phyloP scores from a whole-genome alignment of 2,329 filamentous ascomycete species.

The Penicillium sp. region DNA sequence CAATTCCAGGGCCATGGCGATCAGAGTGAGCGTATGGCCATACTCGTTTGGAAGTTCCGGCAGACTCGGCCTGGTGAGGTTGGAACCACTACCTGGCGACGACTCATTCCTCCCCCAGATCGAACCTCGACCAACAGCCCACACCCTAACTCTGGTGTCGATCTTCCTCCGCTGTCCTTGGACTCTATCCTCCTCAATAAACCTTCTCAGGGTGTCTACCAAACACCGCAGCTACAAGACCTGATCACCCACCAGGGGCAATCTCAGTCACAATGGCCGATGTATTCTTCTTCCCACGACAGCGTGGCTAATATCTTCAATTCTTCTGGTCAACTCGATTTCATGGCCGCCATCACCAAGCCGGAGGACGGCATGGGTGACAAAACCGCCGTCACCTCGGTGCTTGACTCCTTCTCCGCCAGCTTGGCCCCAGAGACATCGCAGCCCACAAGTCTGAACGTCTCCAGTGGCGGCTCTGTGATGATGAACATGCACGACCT shows the following conservation, averaged over 20 bases:
- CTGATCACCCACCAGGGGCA: slow-evolving; percentile 33
- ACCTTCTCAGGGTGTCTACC: slow-evolving; percentile 36
- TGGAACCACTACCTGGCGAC: slow-evolving; percentile 50
- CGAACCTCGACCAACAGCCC: slow-evolving; percentile 43
- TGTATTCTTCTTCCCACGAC: slow-evolving; percentile 40
- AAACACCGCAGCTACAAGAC: slow-evolving; percentile 33
- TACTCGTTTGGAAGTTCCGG: slow-evolving; percentile 51
- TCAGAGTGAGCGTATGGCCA: slow-evolving; percentile 44
- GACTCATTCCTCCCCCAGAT: slow-evolving; percentile 41
- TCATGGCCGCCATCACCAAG: slow-evolving; percentile 38
- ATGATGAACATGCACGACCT: slow-evolving; percentile 42
- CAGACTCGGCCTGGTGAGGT: slow-evolving; percentile 43
- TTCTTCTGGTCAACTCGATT: slow-evolving; percentile 36
- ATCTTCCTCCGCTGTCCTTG: slow-evolving; percentile 40
- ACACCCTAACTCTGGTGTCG: slow-evolving; percentile 32
- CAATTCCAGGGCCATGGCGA: slow-evolving; percentile 29
- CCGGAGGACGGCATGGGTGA: slow-evolving; percentile 37
- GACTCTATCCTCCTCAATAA: slow-evolving; percentile 39
- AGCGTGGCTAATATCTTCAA: slow-evolving; percentile 38
- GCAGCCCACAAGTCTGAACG: slow-evolving; percentile 33
- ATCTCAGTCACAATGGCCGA: slow-evolving; percentile 39
- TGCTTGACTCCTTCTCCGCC: slow-evolving; percentile 38
- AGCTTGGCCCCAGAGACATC: slow-evolving; percentile 36
- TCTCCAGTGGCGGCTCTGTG: slow-evolving; percentile 30
- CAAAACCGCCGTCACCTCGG: slow-evolving; percentile 39